These are phyloP conservation scores for Benincasa hispida DNA, from an alignment of 306 rosid genomes.

Conservation along the genomic window DNA sequence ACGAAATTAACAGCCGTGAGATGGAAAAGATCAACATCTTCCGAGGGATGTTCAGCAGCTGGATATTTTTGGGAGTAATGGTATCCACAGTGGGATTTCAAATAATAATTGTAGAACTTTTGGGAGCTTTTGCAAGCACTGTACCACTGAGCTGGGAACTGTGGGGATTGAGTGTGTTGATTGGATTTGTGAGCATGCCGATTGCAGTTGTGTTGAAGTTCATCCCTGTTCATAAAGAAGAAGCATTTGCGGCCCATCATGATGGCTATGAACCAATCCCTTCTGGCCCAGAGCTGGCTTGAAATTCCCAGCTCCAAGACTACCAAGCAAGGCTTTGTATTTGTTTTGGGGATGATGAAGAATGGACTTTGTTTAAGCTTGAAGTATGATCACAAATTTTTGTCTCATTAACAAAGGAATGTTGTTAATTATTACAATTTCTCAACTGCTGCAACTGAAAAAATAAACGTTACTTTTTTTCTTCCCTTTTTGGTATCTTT, in stretches of 20 bases:
- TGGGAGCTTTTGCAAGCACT: conserved; percentile 82
- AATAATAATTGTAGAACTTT: conserved; percentile 59
- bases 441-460: neutral
- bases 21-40: conserved; percentile 74
- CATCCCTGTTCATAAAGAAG: conserved; percentile 53
- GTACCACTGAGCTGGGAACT: conserved; percentile 85
- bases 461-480: neutral
- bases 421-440: neutral
- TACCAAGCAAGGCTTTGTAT: neutral
- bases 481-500: neutral
- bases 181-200: conserved; percentile 70
- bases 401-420: neutral
- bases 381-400: neutral
- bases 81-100: conserved; percentile 51
- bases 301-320: neutral
- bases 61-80: conserved; percentile 61
- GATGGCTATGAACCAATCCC: conserved; percentile 72
- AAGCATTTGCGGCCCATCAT: conserved; percentile 23
- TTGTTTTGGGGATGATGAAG: neutral
- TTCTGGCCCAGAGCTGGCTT: conserved; percentile 47
- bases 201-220: conserved; percentile 60
- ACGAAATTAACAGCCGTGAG: conserved; percentile 84
- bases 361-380: neutral
- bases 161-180: conserved; percentile 57
- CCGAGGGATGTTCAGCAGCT: conserved; percentile 63